Base-by-base conservation (phyloP, 2,329 filamentous ascomycete species). In the Ophiocordyceps camponoti-rufipedis region DNA sequence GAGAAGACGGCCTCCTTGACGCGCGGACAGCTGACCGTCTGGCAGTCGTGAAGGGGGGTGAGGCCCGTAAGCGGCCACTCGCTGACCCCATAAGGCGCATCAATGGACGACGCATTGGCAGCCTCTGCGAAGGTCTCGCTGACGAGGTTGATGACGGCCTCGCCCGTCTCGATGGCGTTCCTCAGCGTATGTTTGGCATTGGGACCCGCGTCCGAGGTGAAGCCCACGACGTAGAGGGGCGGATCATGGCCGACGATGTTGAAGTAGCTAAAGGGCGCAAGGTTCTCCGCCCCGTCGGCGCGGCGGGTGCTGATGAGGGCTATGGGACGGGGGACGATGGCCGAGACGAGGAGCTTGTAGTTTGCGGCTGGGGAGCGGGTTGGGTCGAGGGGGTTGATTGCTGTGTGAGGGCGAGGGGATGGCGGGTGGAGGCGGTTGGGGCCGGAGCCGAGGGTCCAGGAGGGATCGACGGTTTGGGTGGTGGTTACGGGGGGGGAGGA, bases 261-360 rank as follows among this genome's bases (percentile, higher is more conserved):
- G 60, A 87, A 86, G 67, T 91, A 95, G 56, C 76, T 83, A 62
- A 91, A 94, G 0, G 87, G 88, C 0, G 88, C 85, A 2, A 95
- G 71, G 63, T 95, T 96, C 14, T 58, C 68, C 32, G 55, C 62
- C 19, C 83, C 85, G 55, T 87, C 81, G 4, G 62, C 53, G 19
- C 68, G 67, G 45, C 62, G 58, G 10, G 76, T 75, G 48, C 70
- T 75, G 31, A 80, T 57, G 58, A 80, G 74, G 45, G 73, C 76
- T 56, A 95, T 81, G 12, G 89, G 89, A 12, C 89, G 76, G 1
- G 89, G 89, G 14, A 87, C 73, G 52, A 95, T 76, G 50, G 77
- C 78, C 16, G 78, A 84, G 61, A 95, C 94, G 49, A 95, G 69
- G 13, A 95, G 74, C 64, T 94, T 94, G 74, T 96, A 95, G 71